These are phyloP conservation scores for Prosopis cineraria DNA, from an alignment of 306 rosid species.

Conservation along the genomic window DNA sequence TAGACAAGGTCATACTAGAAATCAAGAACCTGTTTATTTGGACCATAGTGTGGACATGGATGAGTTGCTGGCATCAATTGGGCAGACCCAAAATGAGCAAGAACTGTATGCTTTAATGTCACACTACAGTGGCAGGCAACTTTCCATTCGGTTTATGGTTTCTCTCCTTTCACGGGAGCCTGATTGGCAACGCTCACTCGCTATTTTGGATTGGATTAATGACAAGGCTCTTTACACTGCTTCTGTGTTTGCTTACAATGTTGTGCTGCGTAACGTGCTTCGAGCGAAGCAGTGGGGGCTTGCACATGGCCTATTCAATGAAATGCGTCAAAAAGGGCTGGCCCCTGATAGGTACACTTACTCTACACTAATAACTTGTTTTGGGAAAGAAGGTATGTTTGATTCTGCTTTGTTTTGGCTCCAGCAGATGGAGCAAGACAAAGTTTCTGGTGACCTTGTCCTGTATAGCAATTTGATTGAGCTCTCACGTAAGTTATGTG, in stretches of 20 bases:
- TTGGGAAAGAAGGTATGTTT: conserved; percentile 80
- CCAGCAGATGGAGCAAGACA: conserved; percentile 88
- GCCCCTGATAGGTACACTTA: conserved; percentile 92
- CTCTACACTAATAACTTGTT: conserved; percentile 80
- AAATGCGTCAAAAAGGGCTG: conserved; percentile 82
- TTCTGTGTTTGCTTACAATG: conserved; percentile 80
- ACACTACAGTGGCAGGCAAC: conserved; percentile 59
- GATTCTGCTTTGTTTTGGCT: conserved; percentile 90
- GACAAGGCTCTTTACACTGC: conserved; percentile 80
- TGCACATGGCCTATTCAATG: conserved; percentile 92
- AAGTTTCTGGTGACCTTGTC: conserved; percentile 83
- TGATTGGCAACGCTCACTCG: conserved; percentile 89
- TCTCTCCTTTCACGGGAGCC: conserved; percentile 75
- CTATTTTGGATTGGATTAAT: conserved; percentile 86
- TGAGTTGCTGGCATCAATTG: conserved; percentile 60
- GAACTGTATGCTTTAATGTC: conserved; percentile 68
- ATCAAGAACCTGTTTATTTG: conserved; percentile 33
- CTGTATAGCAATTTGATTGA: conserved; percentile 85
- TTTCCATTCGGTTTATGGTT: conserved; percentile 85
- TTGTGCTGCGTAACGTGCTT: conserved; percentile 78
- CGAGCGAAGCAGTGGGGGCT: conserved; percentile 78
- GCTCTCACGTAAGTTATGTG: conserved; percentile 74
- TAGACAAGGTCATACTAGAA: conserved; percentile 32
- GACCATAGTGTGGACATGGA: conserved; percentile 90
- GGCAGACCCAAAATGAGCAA: conserved; percentile 57